Base-by-base conservation (phyloP, 306 rosid species). In the Alnus glutinosa region DNA sequence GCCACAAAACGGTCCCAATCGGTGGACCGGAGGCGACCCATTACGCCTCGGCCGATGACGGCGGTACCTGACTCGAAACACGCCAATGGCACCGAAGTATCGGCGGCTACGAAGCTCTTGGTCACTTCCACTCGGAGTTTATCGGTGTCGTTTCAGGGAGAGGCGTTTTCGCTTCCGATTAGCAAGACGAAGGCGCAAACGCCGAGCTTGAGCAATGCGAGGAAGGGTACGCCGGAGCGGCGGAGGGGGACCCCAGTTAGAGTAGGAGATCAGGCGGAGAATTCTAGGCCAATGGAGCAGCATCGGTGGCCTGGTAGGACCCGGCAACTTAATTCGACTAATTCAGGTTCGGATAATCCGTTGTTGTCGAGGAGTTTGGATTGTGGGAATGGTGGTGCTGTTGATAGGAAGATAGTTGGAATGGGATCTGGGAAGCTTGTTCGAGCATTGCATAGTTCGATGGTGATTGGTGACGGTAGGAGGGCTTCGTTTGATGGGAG, bases 91-190 rank as follows among this genome's bases (percentile, higher is more conserved):
- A 81, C 78, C 15, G 94, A 90, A 32, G 82, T 81, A 36, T 87
- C 96, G 47, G 85, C 89, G 15, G 99, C 97, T 9, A 83, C 96
- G 3, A 89, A 94, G 89, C 99, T 93, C 70, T 78, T 96, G 32
- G 92, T 93, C 47, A 96, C 96, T 77, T 96, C 99, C 30, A 93
- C 98, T 1, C 81, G 99, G 89, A 96, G 99, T 78, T 75, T 96
- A 18, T 96, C 99, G 28, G 98, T 96, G 83, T 96, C 99, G 15
- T 96, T 96, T 74, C 99, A 96, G 73, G 99, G 99, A 0, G 98
- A 93, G 80, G 87, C 97, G 19, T 96, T 90, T 77, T 91, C 99
- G 55, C 96, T 96, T 77, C 98, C 99, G 86, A 87, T 96, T 83
- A 96, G 98, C 70, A 96, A 96, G 89, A 85, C 97, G 4, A 96